phyloP scores from a whole-genome alignment of 768 basidiomycete genomes.

The Xerocomus potaroensis region DNA sequence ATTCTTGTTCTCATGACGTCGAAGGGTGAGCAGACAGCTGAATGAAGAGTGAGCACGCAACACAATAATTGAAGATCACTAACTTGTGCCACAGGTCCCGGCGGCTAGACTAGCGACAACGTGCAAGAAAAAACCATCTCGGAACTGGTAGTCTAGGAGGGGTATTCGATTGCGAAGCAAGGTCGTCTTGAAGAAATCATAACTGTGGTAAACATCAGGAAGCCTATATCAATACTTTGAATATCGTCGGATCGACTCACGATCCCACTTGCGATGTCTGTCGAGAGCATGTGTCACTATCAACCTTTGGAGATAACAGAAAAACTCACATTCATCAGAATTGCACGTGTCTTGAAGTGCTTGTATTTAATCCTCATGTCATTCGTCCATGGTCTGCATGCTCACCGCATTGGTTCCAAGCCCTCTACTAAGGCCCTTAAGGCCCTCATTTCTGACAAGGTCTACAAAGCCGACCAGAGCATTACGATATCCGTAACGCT shows the following conservation, averaged over 20 bases:
- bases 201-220: slow-evolving; percentile 39
- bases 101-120: slow-evolving; percentile 62
- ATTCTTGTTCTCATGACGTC: slow-evolving; percentile 74
- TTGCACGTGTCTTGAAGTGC: slow-evolving; percentile 47
- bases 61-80: slow-evolving; percentile 18
- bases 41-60: slow-evolving; percentile 3
- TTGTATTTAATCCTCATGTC: slow-evolving; percentile 7
- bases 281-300: slow-evolving; percentile 5
- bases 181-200: slow-evolving; percentile 69
- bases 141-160: slow-evolving; percentile 54
- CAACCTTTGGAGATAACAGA: not conserved
- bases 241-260: slow-evolving; percentile 41
- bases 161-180: slow-evolving; percentile 53
- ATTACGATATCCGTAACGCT: slow-evolving; percentile 75
- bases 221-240: not conserved
- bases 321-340: slow-evolving; percentile 67
- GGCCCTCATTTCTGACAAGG: slow-evolving; percentile 66
- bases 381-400: slow-evolving; percentile 2
- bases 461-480: slow-evolving; percentile 67
- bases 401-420: slow-evolving; percentile 74
- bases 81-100: slow-evolving; percentile 76
- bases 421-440: slow-evolving; percentile 65
- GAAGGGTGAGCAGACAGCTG: slow-evolving; percentile 75
- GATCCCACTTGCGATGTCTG: slow-evolving; percentile 82
- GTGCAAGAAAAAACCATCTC: slow-evolving; percentile 65